Evolutionary conservation across 2,329 filamentous ascomycete species (phyloP), one percentile per base, ranked within the genome.

Genomic region (Pseudogymnoascus sp.): DNA sequence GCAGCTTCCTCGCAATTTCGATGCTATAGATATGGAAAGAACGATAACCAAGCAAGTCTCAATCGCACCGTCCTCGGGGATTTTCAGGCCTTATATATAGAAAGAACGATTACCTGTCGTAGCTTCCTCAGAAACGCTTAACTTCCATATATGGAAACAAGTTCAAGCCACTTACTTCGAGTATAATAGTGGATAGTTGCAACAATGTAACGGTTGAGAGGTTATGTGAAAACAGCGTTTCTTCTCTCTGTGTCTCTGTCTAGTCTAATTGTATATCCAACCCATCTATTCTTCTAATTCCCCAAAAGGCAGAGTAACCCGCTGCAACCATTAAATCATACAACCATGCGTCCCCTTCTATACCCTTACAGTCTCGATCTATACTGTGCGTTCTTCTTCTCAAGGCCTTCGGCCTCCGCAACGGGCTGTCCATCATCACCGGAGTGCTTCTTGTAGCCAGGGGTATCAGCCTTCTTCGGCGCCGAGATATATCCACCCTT

Each of bases 401-500:
- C 59, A 14, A 63, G 71, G 64, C 69, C 68, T 38, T 60, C n/a
- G 23, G 61, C 59, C 65, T 77, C 71, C 37, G 74, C 72, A 40
- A 73, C 74, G 3, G 75, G 76, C 70, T 67, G 63, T 23, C 67
- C 60, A 12, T 69, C 69, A 68, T 71, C 68, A 1, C 69, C 76
- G 63, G 65, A 70, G 69, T 70, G 71, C 61, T 37, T 64, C 60
- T 65, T 73, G 64, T 64, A 72, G 35, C 71, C 75, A 66, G 71
- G 73, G 65, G 64, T 69, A 9, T 23, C 55, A 52, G 62, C 79
- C 79, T 85, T 85, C 78, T 84, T 84, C 1, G 83, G 83, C 23
- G 83, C 83, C 61, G 78, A 78, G 62, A 78, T 68, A 69, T 85
- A 85, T 1, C 83, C 83, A n/a, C 80, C 83, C 66, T 78, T 77